Percentiles rank a stretch among this genome's conserved stretches.
phyloP scores from a whole-genome alignment of 768 basidiomycete genomes.

The Chalciporus pseudorubinellus region DNA sequence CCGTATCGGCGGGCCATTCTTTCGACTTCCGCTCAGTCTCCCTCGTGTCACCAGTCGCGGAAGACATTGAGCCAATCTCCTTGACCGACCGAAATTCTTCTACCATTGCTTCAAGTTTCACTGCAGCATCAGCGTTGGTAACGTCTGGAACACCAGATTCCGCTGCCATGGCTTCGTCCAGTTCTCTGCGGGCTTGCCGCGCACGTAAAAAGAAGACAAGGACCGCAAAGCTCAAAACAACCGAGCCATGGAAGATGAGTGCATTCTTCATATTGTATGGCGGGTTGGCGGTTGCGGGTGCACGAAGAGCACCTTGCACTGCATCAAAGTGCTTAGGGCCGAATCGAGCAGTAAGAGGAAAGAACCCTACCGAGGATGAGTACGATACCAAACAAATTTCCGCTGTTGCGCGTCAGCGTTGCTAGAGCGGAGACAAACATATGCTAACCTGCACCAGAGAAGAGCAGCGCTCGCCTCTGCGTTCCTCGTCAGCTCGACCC shows the following conservation, averaged over 20 bases:
- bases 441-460: constrained; percentile 68
- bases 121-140: neutral
- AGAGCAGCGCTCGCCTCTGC: constrained; percentile 74
- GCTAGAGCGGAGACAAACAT: neutral
- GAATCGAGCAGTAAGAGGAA: constrained; percentile 21
- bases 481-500: constrained; percentile 76
- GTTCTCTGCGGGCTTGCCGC: constrained; percentile 56
- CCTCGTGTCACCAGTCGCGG: neutral
- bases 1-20: neutral
- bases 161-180: constrained; percentile 54
- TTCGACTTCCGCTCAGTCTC: neutral
- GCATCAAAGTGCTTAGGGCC: constrained; percentile 24
- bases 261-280: constrained; percentile 72
- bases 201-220: constrained; percentile 55
- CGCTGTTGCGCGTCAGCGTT: constrained; percentile 37
- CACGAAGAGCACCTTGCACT: constrained; percentile 72
- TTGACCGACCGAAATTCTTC: constrained; percentile 54
- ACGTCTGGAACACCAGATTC: neutral
- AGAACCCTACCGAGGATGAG: constrained; percentile 56
- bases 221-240: constrained; percentile 41
- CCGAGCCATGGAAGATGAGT: constrained; percentile 62
- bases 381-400: constrained; percentile 59
- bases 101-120: neutral
- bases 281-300: constrained; percentile 59
- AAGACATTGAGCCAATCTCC: neutral